These are phyloP conservation scores for Tetracentron sinense DNA, from an alignment of 164 flowering plant genomes.

Conservation along the genomic window DNA sequence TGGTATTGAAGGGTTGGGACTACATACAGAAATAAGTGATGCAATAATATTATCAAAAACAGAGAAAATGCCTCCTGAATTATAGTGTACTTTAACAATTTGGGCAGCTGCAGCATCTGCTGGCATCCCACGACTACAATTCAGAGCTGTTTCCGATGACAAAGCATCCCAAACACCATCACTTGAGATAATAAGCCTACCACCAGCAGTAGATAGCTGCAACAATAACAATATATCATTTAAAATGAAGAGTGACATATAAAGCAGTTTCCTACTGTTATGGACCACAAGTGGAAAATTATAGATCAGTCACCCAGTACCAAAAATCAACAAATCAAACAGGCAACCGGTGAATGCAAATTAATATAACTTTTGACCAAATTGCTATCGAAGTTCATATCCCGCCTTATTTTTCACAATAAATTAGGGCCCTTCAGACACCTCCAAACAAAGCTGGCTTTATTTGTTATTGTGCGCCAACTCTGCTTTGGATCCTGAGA, in stretches of 20 bases:
- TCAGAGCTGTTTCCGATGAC: conserved; percentile 64
- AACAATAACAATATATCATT: conserved; percentile 9
- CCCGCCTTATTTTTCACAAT: neutral
- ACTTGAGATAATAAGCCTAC: conserved; percentile 85
- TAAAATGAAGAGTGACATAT: neutral
- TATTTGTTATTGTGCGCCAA: too few species aligned
- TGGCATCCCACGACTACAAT: conserved; percentile 81
- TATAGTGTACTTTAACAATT: conserved; percentile 64
- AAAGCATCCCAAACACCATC: conserved; percentile 99
- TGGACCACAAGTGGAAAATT: neutral
- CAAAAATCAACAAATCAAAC: neutral
- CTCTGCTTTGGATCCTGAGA: too few species aligned
- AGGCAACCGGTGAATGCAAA: neutral
- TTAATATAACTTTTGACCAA: neutral
- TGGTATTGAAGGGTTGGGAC: conserved; percentile 5
- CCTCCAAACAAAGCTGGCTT: too few species aligned
- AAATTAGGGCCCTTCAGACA: neutral
- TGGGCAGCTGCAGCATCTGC: conserved; percentile 86
- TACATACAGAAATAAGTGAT: neutral
- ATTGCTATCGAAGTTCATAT: neutral
- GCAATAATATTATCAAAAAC: neutral
- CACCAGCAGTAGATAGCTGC: conserved; percentile 90
- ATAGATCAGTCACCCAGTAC: neutral
- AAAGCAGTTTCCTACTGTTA: neutral
- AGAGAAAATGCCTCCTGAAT: neutral